phyloP scores from a whole-genome alignment of 768 basidiomycete genomes.

The Mycena vitilis region DNA sequence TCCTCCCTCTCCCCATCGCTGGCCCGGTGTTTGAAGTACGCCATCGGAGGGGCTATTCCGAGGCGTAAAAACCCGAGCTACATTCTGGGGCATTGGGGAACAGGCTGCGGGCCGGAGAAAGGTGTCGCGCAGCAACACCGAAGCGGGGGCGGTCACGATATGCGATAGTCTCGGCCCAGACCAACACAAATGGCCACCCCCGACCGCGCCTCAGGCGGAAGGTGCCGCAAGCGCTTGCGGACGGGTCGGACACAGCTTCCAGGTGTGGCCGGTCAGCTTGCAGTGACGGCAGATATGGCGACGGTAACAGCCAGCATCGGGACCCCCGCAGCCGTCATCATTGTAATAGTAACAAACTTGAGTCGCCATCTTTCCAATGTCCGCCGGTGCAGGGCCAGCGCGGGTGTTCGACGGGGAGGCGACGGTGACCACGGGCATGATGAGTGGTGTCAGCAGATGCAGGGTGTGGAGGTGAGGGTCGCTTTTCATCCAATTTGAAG shows the following conservation, averaged over 20 bases:
- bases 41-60: constrained; percentile 7
- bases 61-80: constrained; percentile 9
- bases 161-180: neutral
- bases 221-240: too few species aligned
- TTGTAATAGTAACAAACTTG: too few species aligned
- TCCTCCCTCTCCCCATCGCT: constrained; percentile 21
- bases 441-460: neutral
- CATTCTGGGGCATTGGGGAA: constrained; percentile 12
- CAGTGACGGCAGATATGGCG: too few species aligned
- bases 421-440: neutral
- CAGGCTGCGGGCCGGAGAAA: constrained; percentile 6
- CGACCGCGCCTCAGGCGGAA: neutral
- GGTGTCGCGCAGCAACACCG: neutral
- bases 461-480: constrained; percentile 6
- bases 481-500: neutral
- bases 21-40: constrained; percentile 6
- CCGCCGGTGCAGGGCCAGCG: too few species aligned
- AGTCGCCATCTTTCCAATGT: too few species aligned
- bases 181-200: neutral
- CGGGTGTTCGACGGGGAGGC: neutral
- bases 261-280: too few species aligned
- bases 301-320: too few species aligned
- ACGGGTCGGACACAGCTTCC: neutral
- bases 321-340: too few species aligned
- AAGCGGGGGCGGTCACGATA: neutral